Base-by-base conservation (phyloP, 2,329 filamentous ascomycete genomes). In the Eurotiales sp. region DNA sequence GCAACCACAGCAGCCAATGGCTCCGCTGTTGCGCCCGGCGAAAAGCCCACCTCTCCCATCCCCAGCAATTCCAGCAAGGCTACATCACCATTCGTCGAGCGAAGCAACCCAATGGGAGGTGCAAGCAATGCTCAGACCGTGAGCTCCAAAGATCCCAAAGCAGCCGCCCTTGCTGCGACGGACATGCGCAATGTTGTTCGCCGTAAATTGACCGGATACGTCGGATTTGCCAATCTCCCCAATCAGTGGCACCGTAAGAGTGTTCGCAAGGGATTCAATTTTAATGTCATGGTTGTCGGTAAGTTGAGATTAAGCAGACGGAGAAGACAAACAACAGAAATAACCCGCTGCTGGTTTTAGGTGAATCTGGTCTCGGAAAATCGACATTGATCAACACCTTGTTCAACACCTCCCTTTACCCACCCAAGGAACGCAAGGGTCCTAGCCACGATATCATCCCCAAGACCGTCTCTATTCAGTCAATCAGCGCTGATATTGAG, bases 211-310 rank as follows among this genome's bases (percentile, higher is more conserved):
- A 97, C 93, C 46, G 93, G 93, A 68, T 99, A 97, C 66, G 93
- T 99, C 66, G 93, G 93, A 60, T 99, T 99, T 69, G 93, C 93
- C 73, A 99, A 99, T 73, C 77, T 99, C 70, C 93, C 93, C 59
- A 99, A 99, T 78, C 93, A 99, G 77, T 99, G 93, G 93, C 93
- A 99, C 81, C 92, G 93, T 75, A 99, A 99, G 87, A 96, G 91
- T 84, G 93, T 99, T 67, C 90, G 93, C 71, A 99, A 99, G 77
- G 93, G 93, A 56, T 99, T 99, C 84, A 99, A 97, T 83, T 99
- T 99, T 82, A 99, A 99, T 72, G 93, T 99, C 63, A 99, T 99
- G 93, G 93, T 99, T 75, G 93, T 99, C 76, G 93, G 93, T 97
- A 81, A 69, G 91, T 86, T 41, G 39, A 23, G 17, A 37, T 11